Evolutionary conservation across 129 eudicot genomes (phyloP).

Genomic region (Lactuca sativa): DNA sequence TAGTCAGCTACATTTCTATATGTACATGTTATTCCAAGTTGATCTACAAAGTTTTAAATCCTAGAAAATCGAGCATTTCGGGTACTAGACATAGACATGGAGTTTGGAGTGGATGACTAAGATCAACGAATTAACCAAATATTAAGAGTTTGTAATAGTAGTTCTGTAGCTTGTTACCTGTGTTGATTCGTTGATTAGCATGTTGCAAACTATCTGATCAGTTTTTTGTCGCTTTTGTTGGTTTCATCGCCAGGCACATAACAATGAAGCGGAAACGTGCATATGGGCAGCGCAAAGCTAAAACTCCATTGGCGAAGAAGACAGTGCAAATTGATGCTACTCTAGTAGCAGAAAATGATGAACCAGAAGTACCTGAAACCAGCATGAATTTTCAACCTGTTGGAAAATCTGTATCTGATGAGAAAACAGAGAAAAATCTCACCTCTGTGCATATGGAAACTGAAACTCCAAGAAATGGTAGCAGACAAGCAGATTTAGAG

Average conservation of each 20-base stretch:
- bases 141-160: not conserved
- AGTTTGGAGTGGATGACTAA: not conserved
- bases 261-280: conserved; percentile 72
- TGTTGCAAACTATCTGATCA: conserved; percentile 6
- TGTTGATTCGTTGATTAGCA: conserved; percentile 6
- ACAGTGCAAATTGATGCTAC: conserved; percentile 27
- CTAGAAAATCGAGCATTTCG: not conserved
- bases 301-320: conserved; percentile 34
- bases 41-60: conserved; percentile 10
- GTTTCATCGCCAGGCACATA: conserved; percentile 15
- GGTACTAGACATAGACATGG: conserved; percentile 9
- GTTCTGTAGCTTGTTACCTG: not conserved
- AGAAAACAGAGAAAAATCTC: conserved; percentile 25
- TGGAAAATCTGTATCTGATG: conserved; percentile 17
- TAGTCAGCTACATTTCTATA: not conserved
- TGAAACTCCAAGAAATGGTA: conserved; percentile 43
- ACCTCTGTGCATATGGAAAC: conserved; percentile 15
- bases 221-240: not conserved
- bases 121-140: not conserved
- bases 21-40: not conserved
- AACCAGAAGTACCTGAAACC: conserved; percentile 32
- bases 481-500: conserved; percentile 35
- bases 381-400: conserved; percentile 24
- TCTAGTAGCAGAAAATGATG: conserved; percentile 33
- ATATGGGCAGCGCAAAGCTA: conserved; percentile 35